Conservation (phyloP, 2,329 filamentous ascomycete species). For the Fusarium virguliforme region DNA sequence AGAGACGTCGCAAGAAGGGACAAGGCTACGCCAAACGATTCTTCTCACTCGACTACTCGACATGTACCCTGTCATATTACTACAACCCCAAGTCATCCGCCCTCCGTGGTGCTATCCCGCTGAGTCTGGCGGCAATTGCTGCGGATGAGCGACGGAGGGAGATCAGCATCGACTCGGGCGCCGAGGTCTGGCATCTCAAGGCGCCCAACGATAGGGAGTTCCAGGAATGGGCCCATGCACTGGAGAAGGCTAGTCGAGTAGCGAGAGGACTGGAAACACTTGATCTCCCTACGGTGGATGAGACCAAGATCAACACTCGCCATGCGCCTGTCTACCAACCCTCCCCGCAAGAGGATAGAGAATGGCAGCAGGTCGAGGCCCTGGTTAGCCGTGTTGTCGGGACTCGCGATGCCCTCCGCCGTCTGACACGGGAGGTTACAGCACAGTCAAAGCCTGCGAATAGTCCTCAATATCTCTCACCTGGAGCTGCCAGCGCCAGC, state of each 20-base stretch:
- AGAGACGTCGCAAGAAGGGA: constrained; percentile 92
- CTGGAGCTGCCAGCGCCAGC: constrained; percentile 58
- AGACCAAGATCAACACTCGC: constrained; percentile 51
- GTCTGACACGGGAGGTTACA: constrained; percentile 88
- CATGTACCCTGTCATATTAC: constrained; percentile 96
- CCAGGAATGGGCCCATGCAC: constrained; percentile 85
- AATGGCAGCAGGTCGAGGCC: constrained; percentile 90
- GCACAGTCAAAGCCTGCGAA: constrained; percentile 58
- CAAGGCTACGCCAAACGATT: constrained; percentile 94
- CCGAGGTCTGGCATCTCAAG: constrained; percentile 95
- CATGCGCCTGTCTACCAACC: constrained; percentile 53
- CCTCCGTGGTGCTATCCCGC: constrained; percentile 90
- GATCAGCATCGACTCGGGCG: constrained; percentile 96
- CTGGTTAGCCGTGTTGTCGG: constrained; percentile 90
- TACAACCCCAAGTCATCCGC: constrained; percentile 94
- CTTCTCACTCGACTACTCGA: constrained; percentile 96
- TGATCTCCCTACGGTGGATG: constrained; percentile 49
- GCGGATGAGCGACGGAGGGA: constrained; percentile 90
- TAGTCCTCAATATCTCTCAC: constrained; percentile 59
- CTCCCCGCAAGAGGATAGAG: constrained; percentile 76
- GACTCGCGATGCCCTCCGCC: constrained; percentile 88
- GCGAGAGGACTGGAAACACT: constrained; percentile 68
- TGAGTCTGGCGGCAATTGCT: constrained; percentile 91
- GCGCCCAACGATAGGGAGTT: constrained; percentile 90
- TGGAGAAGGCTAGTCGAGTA: constrained; percentile 85